A percentile compares a stretch with the other conserved stretches of the same genome.
Evolutionary conservation across 1,284 basidiomycete genomes (phyloP).

Genomic region (Apiotrichum veenhuisii): DNA sequence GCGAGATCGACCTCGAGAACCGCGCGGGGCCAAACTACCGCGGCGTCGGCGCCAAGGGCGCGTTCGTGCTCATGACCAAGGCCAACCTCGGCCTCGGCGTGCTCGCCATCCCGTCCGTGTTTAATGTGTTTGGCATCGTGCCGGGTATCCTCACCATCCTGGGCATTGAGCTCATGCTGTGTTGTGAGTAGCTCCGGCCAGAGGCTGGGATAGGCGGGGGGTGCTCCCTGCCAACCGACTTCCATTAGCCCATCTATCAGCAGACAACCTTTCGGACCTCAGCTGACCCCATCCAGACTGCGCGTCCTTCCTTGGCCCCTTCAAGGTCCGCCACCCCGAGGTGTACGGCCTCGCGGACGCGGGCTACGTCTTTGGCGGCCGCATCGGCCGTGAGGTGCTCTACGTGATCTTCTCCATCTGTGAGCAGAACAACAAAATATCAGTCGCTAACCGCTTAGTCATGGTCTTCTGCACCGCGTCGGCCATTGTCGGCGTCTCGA

Average conservation of each 20-base stretch:
- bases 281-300: slow-evolving; percentile 5
- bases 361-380: slow-evolving; percentile 25
- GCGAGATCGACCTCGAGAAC: slow-evolving; percentile 18
- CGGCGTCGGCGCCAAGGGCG: slow-evolving; percentile 16
- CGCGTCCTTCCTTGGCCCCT: slow-evolving; percentile 16
- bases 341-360: slow-evolving; percentile 31
- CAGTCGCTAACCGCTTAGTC: background rate
- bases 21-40: slow-evolving; percentile 28
- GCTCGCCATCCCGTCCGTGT: slow-evolving; percentile 32
- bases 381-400: slow-evolving; percentile 24
- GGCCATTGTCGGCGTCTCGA: slow-evolving; percentile 29
- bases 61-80: slow-evolving; percentile 28
- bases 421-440: background rate
- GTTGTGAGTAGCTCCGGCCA: slow-evolving; percentile 15
- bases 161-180: slow-evolving; percentile 27
- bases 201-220: too few relatives aligned
- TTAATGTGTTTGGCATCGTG: slow-evolving; percentile 30
- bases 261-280: background rate
- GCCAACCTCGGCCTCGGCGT: slow-evolving; percentile 39
- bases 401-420: slow-evolving; percentile 19
- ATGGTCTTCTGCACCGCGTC: slow-evolving; percentile 30
- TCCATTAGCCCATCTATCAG: too few relatives aligned
- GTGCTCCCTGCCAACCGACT: too few relatives aligned
- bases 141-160: slow-evolving; percentile 36
- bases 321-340: slow-evolving; percentile 26